Base-by-base conservation (phyloP, 2,329 filamentous ascomycete species). In the Fusarium newnesense region DNA sequence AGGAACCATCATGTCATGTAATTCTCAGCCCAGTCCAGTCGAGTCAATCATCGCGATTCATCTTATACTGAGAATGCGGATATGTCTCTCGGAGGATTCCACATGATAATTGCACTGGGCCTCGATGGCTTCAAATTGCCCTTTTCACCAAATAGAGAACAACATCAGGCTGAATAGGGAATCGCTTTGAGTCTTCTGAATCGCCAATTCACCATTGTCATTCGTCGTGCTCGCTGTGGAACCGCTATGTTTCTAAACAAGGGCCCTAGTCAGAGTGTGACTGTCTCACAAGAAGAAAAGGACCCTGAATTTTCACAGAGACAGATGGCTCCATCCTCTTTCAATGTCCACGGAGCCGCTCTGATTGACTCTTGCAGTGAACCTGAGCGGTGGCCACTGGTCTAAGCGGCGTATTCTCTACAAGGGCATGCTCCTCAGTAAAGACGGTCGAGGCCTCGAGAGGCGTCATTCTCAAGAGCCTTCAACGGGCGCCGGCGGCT, bases 201-300 rank as follows among this genome's bases (percentile, higher is more conserved):
- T 73, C 63, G 60, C 43, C 61, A 70, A 72, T 62, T 57, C 63
- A 49, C 44, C 50, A 44, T 50, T 64, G 50, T 62, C 63, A 70
- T 75, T 75, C 66, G 75, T 60, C 49, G 66, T 56, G 58, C 49
- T 65, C 43, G 37, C 37, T 56, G 75, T 75, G 74, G 72, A 68
- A 65, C 72, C 67, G 63, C 67, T 39, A 43, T 69, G 75, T 76
- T 75, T 77, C 64, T 71, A 59, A 76, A 59, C 70, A 69, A 54
- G 66, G 69, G 61, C 61, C 72, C 66, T 39, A 69, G 67, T 43
- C 50, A 28, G n/a, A 65, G 70, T 68, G 64, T 54, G 63, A 66
- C 64, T 77, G 76, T 77, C 76, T 77, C 70, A 77, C 69, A 72
- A 69, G 28, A 65, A 58, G 42, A 66, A 46, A 72, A 75, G 67